Base-by-base conservation (phyloP, 2,329 filamentous ascomycete genomes). In the Nannizzia gypsea region DNA sequence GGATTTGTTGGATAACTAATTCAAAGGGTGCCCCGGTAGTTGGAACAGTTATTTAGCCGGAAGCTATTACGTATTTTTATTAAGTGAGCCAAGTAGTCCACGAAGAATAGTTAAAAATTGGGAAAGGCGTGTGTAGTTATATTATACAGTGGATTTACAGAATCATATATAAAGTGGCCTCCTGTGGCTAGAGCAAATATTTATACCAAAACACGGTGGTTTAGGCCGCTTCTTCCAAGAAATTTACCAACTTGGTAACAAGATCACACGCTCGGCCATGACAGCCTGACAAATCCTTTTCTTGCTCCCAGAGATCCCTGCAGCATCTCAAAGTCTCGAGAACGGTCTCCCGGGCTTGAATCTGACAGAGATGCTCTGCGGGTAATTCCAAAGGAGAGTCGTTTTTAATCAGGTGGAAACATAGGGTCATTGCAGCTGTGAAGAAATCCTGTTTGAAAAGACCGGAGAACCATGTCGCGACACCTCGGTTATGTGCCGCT, bases 301-400 rank as follows among this genome's bases (percentile, higher is more conserved):
- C 85, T 8, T 83, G 79, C 1, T 80, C 75, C 1, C 72, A 78
- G 11, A 78, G 82, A 61, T 65, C 64, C 42, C 61, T 60, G 40
- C 64, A 65, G 28, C 62, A 63, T 20, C 60, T 44, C 5, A 65
- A 34, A 1, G 64, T 64, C 50, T 65, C 59, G 6, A 65, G 59
- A 42, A 65, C 64, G 1, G 63, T 65, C 42, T 63, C 60, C 22
- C 60, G 56, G n/a, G 63, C 13, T 61, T 48, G 17, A 9, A 56
- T 40, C 31, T 58, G n/a, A 11, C 44, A 15, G 15, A 28, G 28
- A 34, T 59, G 31, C 34, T 54, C 11, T 1, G 48, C 8, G 40
- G 38, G 36, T 52, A 40, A 44, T 20, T 62, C 63, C 17, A 50
- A 44, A 28, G 57, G 44, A 6, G 52, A 31, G n/a, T 58, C 59